Conservation (phyloP, 2,329 filamentous ascomycete genomes). For the Myriangium duriaei region DNA sequence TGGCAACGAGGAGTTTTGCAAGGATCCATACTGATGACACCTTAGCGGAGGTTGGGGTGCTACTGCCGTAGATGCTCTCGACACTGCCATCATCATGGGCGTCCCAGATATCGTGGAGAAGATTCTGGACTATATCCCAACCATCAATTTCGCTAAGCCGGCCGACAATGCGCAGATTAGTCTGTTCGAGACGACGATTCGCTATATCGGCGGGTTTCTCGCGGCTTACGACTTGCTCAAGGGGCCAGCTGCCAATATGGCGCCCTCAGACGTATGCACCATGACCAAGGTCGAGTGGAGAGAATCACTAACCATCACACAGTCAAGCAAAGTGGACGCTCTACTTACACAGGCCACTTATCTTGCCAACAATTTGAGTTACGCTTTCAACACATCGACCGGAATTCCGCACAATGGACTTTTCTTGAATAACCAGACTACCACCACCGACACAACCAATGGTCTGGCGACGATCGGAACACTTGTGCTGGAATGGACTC, state of each 20-base stretch:
- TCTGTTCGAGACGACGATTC: slow-evolving; percentile 82
- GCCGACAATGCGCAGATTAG: slow-evolving; percentile 44
- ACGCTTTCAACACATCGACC: slow-evolving; percentile 63
- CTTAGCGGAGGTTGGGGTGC: slow-evolving; percentile 72
- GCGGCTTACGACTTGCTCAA: slow-evolving; percentile 64
- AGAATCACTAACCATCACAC: slow-evolving; percentile 4
- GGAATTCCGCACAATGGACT: slow-evolving; percentile 64
- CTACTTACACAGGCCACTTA: slow-evolving; percentile 55
- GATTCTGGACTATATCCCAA: slow-evolving; percentile 58
- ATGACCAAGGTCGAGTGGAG: neutral
- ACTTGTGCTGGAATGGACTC: slow-evolving; percentile 73
- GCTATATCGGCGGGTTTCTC: slow-evolving; percentile 70
- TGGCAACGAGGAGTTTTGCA: neutral
- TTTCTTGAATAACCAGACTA: slow-evolving; percentile 39
- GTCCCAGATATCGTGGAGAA: slow-evolving; percentile 53
- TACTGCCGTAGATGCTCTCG: slow-evolving; percentile 67
- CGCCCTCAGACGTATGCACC: slow-evolving; percentile 25
- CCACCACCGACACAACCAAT: slow-evolving; percentile 44
- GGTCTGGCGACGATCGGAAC: slow-evolving; percentile 67
- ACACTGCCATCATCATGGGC: slow-evolving; percentile 67
- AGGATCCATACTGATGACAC: slow-evolving; percentile 5
- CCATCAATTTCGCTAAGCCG: slow-evolving; percentile 55
- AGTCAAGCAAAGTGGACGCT: slow-evolving; percentile 37
- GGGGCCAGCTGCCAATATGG: slow-evolving; percentile 47
- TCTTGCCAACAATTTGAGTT: slow-evolving; percentile 60